A percentile compares a stretch with the other conserved stretches of the same genome.
Evolutionary conservation across 2,329 filamentous ascomycete species (phyloP).

Genomic region (Xylariaceae sp.): DNA sequence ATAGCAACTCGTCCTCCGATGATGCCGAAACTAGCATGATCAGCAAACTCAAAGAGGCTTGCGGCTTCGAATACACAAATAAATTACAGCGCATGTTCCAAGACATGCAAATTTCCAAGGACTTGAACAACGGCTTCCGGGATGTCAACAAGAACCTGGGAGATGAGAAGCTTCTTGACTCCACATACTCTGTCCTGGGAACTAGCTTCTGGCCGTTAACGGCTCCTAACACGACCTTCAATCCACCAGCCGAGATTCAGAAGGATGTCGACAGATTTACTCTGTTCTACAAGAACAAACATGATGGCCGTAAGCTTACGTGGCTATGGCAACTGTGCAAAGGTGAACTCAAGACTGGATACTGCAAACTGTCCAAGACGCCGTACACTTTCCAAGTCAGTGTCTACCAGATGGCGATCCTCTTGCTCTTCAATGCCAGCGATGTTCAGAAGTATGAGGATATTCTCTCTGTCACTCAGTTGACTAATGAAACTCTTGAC

Average conservation of each 20-base stretch:
- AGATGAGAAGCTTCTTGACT: slow-evolving; percentile 72
- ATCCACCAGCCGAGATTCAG: slow-evolving; percentile 77
- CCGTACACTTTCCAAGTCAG: slow-evolving; percentile 97
- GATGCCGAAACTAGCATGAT: slow-evolving; percentile 99
- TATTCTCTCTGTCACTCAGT: slow-evolving; percentile 73
- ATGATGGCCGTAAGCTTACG: slow-evolving; percentile 91
- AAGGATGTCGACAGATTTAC: slow-evolving; percentile 86
- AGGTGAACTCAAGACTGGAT: slow-evolving; percentile 91
- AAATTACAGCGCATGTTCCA: slow-evolving; percentile 99
- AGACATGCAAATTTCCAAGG: slow-evolving; percentile 98
- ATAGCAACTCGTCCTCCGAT: slow-evolving; percentile 91
- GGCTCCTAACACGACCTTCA: slow-evolving; percentile 82
- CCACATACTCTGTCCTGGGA: slow-evolving; percentile 87
- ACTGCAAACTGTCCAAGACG: slow-evolving; percentile 82
- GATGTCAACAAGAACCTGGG: slow-evolving; percentile 65
- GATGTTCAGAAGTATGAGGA: slow-evolving; percentile 84
- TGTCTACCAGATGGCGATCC: slow-evolving; percentile 94
- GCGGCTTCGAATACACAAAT: slow-evolving; percentile 98
- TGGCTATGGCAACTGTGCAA: slow-evolving; percentile 99
- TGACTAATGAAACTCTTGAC: slow-evolving; percentile 79
- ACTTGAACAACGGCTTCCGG: slow-evolving; percentile 86
- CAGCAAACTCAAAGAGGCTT: slow-evolving; percentile 96
- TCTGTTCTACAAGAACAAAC: slow-evolving; percentile 92
- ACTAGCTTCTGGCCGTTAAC: slow-evolving; percentile 97
- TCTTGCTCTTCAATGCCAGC: slow-evolving; percentile 90